Conservation (phyloP, 1,139 yeast species). For the Candida mesenterica region DNA sequence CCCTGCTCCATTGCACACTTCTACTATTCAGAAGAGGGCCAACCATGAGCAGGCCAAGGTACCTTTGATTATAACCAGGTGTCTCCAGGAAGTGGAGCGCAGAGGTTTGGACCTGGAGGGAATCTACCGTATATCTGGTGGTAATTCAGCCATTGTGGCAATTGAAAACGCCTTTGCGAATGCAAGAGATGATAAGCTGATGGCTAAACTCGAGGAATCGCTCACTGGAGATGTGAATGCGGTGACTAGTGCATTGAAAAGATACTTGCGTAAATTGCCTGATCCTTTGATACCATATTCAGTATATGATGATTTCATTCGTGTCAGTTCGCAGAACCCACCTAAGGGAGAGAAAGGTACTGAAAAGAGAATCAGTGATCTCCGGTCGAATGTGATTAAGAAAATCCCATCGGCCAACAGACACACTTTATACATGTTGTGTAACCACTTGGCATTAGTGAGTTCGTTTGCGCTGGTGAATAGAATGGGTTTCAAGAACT, state of each 20-base stretch:
- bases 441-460: slow-evolving; percentile 64
- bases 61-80: slow-evolving; percentile 71
- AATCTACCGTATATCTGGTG: slow-evolving; percentile 87
- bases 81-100: slow-evolving; percentile 75
- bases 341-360: slow-evolving; percentile 17
- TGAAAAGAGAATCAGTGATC: slow-evolving; percentile 31
- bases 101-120: slow-evolving; percentile 81
- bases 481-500: slow-evolving; percentile 77
- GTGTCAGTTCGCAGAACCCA: slow-evolving; percentile 36
- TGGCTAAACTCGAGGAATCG: slow-evolving; percentile 40
- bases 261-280: slow-evolving; percentile 81
- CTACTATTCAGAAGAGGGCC: slow-evolving; percentile 60
- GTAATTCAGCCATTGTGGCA: slow-evolving; percentile 69
- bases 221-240: slow-evolving; percentile 78
- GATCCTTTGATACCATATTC: slow-evolving; percentile 79
- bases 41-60: slow-evolving; percentile 57
- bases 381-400: slow-evolving; percentile 25
- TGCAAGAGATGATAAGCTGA: slow-evolving; percentile 37
- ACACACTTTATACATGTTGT: slow-evolving; percentile 52
- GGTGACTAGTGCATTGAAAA: slow-evolving; percentile 79
- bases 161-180: slow-evolving; percentile 47
- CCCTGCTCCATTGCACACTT: slow-evolving; percentile 36
- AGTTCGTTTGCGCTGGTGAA: slow-evolving; percentile 48
- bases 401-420: slow-evolving; percentile 69
- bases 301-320: slow-evolving; percentile 64